Percentiles rank a stretch among this genome's conserved stretches.
phyloP scores from a whole-genome alignment of 1,284 basidiomycete genomes.

The Lentinula novae-zelandiae region DNA sequence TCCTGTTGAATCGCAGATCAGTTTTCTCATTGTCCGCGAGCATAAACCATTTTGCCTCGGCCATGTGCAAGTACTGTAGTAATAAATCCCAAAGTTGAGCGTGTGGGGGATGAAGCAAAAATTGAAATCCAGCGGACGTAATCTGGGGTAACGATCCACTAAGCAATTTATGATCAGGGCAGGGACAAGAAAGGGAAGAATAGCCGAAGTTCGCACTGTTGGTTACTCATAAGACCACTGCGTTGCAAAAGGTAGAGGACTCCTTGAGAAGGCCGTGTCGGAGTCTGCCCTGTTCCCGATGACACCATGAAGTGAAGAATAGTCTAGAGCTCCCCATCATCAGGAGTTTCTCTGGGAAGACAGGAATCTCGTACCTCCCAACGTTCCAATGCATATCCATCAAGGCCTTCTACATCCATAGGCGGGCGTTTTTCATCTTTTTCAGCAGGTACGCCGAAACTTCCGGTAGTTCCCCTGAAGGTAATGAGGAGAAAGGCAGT shows the following conservation, averaged over 20 bases:
- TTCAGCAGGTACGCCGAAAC: slow-evolving; percentile 86
- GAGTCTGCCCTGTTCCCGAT: slow-evolving; percentile 70
- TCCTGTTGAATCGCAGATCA: slow-evolving; percentile 44
- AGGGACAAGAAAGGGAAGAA: background rate
- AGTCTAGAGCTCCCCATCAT: slow-evolving; percentile 47
- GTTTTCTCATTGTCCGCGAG: slow-evolving; percentile 12
- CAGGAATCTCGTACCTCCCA: slow-evolving; percentile 76
- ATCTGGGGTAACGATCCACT: slow-evolving; percentile 70
- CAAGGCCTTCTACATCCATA: slow-evolving; percentile 64
- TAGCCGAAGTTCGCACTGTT: slow-evolving; percentile 40
- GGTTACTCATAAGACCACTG: slow-evolving; percentile 82
- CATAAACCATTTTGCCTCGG: slow-evolving; percentile 51
- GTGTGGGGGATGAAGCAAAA: slow-evolving; percentile 94
- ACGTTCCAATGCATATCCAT: slow-evolving; percentile 83
- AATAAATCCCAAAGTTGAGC: slow-evolving; percentile 97
- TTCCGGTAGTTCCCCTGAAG: slow-evolving; percentile 81
- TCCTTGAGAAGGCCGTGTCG: slow-evolving; percentile 70
- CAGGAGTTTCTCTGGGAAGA: background rate
- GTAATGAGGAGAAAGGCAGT: background rate
- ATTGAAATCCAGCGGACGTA: slow-evolving; percentile 95
- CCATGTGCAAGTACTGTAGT: slow-evolving; percentile 83
- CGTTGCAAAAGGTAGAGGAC: slow-evolving; percentile 83
- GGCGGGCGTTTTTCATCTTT: slow-evolving; percentile 54
- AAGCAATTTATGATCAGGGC: slow-evolving; percentile 18
- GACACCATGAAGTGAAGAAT: slow-evolving; percentile 99